Base-by-base conservation (phyloP, 1,284 basidiomycete species). In the Ustilago cynodontis region DNA sequence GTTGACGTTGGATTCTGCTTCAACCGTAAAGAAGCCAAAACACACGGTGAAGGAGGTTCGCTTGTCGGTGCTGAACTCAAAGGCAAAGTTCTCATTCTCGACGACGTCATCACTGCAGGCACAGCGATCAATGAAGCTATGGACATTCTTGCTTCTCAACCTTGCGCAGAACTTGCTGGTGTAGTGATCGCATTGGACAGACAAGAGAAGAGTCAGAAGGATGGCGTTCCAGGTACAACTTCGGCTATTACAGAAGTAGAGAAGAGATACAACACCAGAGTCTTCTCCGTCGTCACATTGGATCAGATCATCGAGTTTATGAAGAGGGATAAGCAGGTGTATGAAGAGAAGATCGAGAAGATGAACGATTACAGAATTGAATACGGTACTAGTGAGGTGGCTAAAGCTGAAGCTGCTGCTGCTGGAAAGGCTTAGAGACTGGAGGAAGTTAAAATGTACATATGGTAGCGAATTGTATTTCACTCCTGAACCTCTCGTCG, bases 51-150 rank as follows among this genome's bases (percentile, higher is more conserved):
- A 86, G 96, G 97, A n/a, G 97, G 96, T 0, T 89, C 89, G 49
- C 90, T 98, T 81, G 94, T 99, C 69, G 97, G 96, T 24, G 91
- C 92, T 1, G 88, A 92, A 1, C 89, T 98, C 24, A 88, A 90
- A 60, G 94, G 93, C 22, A 89, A 89, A 37, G 93, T 98, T 2
- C 58, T 85, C 13, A 90, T 98, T 53, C 89, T 98, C 43, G 96
- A 99, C 88, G 96, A 99, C 80, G 97, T 99, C 55, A 95, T 98
- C 88, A 98, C 97, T 0, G 91, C 93, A 13, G 96, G 96, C 13
- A 86, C 84, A 4, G 84, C 84, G 3, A 85, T 86, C 70, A 81
- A 81, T 57, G 84, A 85, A 55, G 80, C 84, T 0, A 81, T 85
- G 41, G 76, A 80, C 22, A 83, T 82, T 59, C 69, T 86, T 28